Base-by-base conservation (phyloP, 441 rosid genomes). In the Pelargonium fulgidum region DNA sequence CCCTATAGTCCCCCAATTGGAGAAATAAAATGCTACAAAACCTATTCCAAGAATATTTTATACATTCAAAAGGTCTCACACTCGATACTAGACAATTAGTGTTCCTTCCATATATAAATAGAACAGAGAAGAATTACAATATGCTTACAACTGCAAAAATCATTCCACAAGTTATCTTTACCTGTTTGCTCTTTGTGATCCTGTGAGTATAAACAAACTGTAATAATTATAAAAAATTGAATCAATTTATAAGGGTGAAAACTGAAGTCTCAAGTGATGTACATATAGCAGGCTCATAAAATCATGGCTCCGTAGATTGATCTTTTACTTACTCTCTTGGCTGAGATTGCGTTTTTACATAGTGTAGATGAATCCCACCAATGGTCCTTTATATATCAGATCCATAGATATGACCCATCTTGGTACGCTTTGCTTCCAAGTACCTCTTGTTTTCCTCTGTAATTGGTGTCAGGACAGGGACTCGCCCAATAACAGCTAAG, bases 371-470 rank as follows among this genome's bases (percentile, higher is more conserved):
- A 80, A 83, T 77, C 81, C 78, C 8, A 83, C 70, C 42, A 77
- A 74, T 3, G 86, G 87, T 9, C 81, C 87, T 22, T 62, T 62
- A 73, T 19, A 80, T 71, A 70, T 90, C 95, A 33, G 95, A 88
- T 12, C 87, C 89, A 63, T 92, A 90, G 64, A 92, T 62, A 71
- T 90, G 94, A 59, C 96, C 94, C 93, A 88, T 92, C 77, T 85
- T 92, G 65, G 82, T 81, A 7, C 92, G 85, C 68, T 92, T 90
- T 10, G 96, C 78, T 84, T 91, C 96, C 84, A 91, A 68, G 74
- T 92, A 92, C 73, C 77, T 86, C 79, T 77, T 85, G 77, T 92
- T 92, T 71, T 92, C 98, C 71, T 81, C 89, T 3, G 98, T 92
- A 65, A 88, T 81, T 26, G 90, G 81, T 39, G 98, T 92, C 83